Conservation (phyloP, 2,329 filamentous ascomycete species). For the Amphichorda felina region DNA sequence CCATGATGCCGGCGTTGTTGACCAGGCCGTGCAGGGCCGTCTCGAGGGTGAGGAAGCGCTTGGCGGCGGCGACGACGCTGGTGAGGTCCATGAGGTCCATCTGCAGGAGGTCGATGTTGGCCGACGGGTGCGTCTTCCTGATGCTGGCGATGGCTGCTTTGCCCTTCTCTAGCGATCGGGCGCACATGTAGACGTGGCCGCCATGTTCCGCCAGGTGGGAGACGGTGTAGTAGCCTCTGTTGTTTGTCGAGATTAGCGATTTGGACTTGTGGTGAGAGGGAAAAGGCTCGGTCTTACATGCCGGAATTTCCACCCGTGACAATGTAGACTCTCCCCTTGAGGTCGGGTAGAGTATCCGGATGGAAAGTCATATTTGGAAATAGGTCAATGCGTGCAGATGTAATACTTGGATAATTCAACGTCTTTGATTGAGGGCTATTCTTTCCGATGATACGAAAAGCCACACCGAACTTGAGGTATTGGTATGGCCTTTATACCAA, state of each 20-base stretch:
- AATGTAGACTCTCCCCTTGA: too few relatives aligned
- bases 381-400: too few relatives aligned
- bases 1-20: constrained; percentile 26
- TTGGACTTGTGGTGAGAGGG: background rate
- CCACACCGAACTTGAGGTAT: too few relatives aligned
- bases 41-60: constrained; percentile 16
- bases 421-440: too few relatives aligned
- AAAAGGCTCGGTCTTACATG: background rate
- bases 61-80: constrained; percentile 20
- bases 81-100: constrained; percentile 23
- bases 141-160: background rate
- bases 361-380: too few relatives aligned
- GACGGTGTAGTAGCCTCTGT: background rate
- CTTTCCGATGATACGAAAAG: too few relatives aligned
- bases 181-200: background rate
- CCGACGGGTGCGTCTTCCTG: background rate
- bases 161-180: constrained; percentile 1
- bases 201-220: background rate
- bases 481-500: too few relatives aligned
- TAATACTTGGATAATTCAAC: too few relatives aligned
- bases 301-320: background rate
- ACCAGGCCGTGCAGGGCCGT: constrained; percentile 12
- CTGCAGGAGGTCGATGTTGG: constrained; percentile 9
- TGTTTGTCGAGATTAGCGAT: background rate
- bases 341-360: too few relatives aligned